Evolutionary conservation across 73 alveolate genomes (phyloP), one percentile per base, ranked within the genome.

Genomic region (Blepharisma stoltei): DNA sequence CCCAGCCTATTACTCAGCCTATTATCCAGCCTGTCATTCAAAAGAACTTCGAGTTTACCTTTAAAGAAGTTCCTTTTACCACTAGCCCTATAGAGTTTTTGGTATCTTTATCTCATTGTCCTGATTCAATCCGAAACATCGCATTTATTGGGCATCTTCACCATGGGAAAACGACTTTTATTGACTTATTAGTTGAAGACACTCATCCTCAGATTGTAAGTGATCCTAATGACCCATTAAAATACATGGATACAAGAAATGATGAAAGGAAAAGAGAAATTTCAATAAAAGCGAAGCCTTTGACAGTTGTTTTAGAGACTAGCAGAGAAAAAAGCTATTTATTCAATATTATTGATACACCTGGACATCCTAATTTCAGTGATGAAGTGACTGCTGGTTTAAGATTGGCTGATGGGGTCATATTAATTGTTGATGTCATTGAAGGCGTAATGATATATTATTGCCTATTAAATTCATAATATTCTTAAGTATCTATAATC

Each of bases 1-100:
- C 99, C 2, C 95, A 95, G 78, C 99, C 99, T 38, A 83, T 98
- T 9, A 96, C 99, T 20, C 86, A 94, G 71, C 99, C 99, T 77
- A 96, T 98, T 73, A 90, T 98, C n/a, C 95, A 97, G 11, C 99
- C 99, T 6, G 90, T 88, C 23, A 93, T 89, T 77, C 86, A 87
- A 82, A 90, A 90, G 80, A 92, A 95, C 88, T 94, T 94, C 69
- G 99, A 97, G 46, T 54, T 89, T 20, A 78, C 71, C 41, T 99
- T 93, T 73, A 91, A 88, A 54, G 89, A 84, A 77, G 76, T 86
- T 81, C 99, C 99, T 7, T 90, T 90, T 76, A 89, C 99, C 45
- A 87, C 88, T 73, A 96, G 87, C 83, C 86, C 94, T 70, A 77
- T 87, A 27, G 98, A 98, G 85, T 98, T 94, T 83, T 68, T 98